phyloP scores from a whole-genome alignment of 345 rosid species.

The Camelina sativa region DNA sequence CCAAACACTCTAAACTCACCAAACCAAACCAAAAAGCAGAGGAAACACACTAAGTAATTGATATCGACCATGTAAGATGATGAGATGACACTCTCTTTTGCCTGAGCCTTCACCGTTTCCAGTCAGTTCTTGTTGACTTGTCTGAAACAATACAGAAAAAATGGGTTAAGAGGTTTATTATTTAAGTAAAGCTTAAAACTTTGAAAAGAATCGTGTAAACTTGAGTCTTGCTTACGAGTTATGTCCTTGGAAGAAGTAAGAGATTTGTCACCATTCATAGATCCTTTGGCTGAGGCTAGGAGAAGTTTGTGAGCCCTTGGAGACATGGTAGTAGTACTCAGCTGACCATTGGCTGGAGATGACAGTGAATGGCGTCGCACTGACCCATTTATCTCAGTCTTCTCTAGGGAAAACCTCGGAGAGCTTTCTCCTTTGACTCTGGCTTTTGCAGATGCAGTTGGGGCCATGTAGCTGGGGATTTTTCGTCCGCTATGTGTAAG shows the following conservation, averaged over 20 bases:
- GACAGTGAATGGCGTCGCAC: conserved; percentile 80
- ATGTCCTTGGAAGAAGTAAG: conserved; percentile 62
- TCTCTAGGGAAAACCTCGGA: conserved; percentile 52
- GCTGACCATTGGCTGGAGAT: conserved; percentile 55
- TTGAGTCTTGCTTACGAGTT: conserved; percentile 49
- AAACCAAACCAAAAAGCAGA: conserved; percentile 35
- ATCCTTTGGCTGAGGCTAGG: conserved; percentile 61
- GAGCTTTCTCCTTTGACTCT: conserved; percentile 71
- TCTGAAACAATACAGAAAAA: conserved; percentile 51
- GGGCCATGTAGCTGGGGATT: conserved; percentile 85
- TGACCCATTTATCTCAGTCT: conserved; percentile 50
- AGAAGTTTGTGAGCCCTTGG: conserved; percentile 62
- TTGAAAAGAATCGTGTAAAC: conserved; percentile 7
- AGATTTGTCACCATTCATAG: conserved; percentile 55
- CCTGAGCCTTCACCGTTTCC: conserved; percentile 67
- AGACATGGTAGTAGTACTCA: conserved; percentile 52
- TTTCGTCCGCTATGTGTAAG: conserved; percentile 51
- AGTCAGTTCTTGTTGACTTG: conserved; percentile 64
- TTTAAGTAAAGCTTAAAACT: not conserved
- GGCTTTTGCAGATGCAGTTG: conserved; percentile 84
- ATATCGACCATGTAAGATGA: conserved; percentile 23
- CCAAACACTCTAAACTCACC: conserved; percentile 40
- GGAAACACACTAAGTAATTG: conserved; percentile 23
- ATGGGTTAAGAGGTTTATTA: conserved; percentile 17
- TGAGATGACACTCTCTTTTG: conserved; percentile 30